phyloP scores from a whole-genome alignment of 2,329 filamentous ascomycete genomes.

The Paraphoma chrysanthemicola region DNA sequence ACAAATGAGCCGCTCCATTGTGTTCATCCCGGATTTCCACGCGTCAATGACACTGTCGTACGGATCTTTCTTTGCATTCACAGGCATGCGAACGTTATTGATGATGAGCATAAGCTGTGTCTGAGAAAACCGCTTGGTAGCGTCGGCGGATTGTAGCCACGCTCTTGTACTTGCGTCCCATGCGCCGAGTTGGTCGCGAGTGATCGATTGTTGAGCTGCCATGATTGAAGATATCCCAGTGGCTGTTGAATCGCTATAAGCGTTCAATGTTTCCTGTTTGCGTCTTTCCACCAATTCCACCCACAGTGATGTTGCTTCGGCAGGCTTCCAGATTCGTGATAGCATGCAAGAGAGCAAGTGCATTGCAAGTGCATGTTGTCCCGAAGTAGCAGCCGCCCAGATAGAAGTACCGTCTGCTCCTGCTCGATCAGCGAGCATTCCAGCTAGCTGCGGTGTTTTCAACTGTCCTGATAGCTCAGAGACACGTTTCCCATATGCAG shows the following conservation, averaged over 20 bases:
- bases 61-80: neutral
- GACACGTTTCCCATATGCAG: too few species aligned
- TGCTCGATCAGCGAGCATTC: constrained; percentile 10
- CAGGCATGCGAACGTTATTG: constrained; percentile 13
- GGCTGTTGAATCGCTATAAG: neutral
- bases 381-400: constrained; percentile 35
- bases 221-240: constrained; percentile 26
- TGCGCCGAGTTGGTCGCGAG: constrained; percentile 9
- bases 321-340: constrained; percentile 34
- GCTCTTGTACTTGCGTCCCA: constrained; percentile 22
- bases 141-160: constrained; percentile 19
- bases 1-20: constrained; percentile 11
- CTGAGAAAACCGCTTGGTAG: constrained; percentile 5
- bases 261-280: constrained; percentile 8
- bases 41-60: constrained; percentile 8
- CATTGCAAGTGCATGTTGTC: constrained; percentile 30
- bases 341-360: constrained; percentile 51
- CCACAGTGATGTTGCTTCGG: constrained; percentile 46
- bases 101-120: constrained; percentile 17
- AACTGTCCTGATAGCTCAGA: too few species aligned
- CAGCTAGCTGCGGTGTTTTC: too few species aligned
- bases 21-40: constrained; percentile 8
- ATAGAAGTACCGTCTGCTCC: constrained; percentile 24
- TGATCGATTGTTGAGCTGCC: constrained; percentile 6
- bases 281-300: constrained; percentile 36